Evolutionary conservation across 768 basidiomycete genomes (phyloP).

Genomic region (Pilatotrama ljubarskyi): DNA sequence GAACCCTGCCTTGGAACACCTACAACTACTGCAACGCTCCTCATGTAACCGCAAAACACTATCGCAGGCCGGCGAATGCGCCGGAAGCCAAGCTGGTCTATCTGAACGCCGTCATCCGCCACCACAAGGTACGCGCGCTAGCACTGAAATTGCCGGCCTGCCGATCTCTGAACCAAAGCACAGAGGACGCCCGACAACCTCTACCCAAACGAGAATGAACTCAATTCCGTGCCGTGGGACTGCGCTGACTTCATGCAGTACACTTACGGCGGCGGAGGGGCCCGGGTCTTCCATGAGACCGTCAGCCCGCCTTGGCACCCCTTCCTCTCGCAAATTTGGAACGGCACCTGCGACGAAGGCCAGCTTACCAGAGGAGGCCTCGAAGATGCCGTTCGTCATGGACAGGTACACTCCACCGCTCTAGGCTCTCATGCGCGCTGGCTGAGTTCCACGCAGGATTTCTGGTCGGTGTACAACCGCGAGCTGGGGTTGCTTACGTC

Average conservation of each 20-base stretch:
- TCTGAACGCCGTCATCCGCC: conserved; percentile 44
- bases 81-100: conserved; percentile 39
- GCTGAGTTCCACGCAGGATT: conserved; percentile 36
- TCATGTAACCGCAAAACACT: conserved; percentile 47
- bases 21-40: conserved; percentile 58
- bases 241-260: conserved; percentile 41
- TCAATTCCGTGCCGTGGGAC: conserved; percentile 43
- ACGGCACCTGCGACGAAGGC: conserved; percentile 49
- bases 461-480: conserved; percentile 41
- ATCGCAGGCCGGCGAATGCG: conserved; percentile 31
- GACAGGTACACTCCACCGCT: conserved; percentile 30
- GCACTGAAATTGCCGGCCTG: too few relatives aligned
- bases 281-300: conserved; percentile 42
- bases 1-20: conserved; percentile 45
- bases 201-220: conserved; percentile 42
- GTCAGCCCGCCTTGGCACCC: conserved; percentile 43
- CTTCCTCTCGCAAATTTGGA: conserved; percentile 45
- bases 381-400: conserved; percentile 42
- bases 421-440: neutral
- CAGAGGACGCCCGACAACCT: conserved; percentile 53
- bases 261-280: conserved; percentile 38
- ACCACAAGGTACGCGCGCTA: conserved; percentile 43
- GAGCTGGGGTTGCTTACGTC: conserved; percentile 38
- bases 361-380: conserved; percentile 48
- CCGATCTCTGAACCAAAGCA: neutral